Conservation (phyloP, 2,329 filamentous ascomycete genomes). For the Pyrenochaeta sp. region DNA sequence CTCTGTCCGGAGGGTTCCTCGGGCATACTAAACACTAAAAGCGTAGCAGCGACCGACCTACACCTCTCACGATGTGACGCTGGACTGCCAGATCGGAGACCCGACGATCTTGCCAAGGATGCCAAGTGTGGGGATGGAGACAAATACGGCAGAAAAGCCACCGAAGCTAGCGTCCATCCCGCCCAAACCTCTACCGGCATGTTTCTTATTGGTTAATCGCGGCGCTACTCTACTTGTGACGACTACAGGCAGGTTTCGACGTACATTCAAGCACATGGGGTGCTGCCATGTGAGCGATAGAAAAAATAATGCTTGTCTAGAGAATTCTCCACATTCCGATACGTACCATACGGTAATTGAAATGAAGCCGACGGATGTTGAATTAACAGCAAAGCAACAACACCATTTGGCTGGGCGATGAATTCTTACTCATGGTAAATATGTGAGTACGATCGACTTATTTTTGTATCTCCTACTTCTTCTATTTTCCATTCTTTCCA, state of each 20-base stretch:
- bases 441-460: too few relatives aligned
- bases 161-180: conserved; percentile 9
- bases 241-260: neutral
- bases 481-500: neutral
- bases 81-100: conserved; percentile 3
- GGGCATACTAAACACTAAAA: conserved; percentile 5
- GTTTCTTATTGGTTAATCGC: conserved; percentile 14
- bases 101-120: conserved; percentile 21
- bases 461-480: too few relatives aligned
- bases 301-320: neutral
- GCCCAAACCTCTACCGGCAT: conserved; percentile 12
- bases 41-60: neutral
- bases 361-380: too few relatives aligned
- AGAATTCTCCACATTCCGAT: neutral
- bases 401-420: too few relatives aligned
- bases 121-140: conserved; percentile 19
- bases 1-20: conserved; percentile 11
- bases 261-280: neutral
- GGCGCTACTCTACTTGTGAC: neutral
- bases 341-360: neutral
- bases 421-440: too few relatives aligned
- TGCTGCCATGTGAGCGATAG: conserved; percentile 8
- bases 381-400: too few relatives aligned
- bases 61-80: neutral
- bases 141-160: conserved; percentile 4